phyloP scores from a whole-genome alignment of 331 rosid genomes.

The Phaseolus coccineus region DNA sequence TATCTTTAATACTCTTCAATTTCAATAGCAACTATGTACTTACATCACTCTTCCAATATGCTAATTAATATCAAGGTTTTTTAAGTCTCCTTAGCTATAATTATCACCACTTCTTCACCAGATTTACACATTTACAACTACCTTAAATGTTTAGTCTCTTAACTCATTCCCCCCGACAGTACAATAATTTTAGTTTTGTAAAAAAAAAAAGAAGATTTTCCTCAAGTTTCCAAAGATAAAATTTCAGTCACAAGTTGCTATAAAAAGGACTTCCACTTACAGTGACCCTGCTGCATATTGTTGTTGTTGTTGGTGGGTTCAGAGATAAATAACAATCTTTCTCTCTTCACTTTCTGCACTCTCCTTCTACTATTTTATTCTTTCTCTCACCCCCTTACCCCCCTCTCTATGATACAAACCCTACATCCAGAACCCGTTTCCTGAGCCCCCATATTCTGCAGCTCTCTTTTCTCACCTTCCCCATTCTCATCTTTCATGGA shows the following conservation, averaged over 20 bases:
- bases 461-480: slow-evolving; percentile 22
- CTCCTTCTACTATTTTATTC: slow-evolving; percentile 45
- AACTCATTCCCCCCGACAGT: not conserved
- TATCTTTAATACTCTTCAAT: no score
- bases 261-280: slow-evolving; percentile 65
- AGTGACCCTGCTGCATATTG: slow-evolving; percentile 41
- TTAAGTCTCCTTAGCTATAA: no score
- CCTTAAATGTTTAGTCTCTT: no score
- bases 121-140: no score
- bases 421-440: slow-evolving; percentile 32
- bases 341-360: slow-evolving; percentile 44
- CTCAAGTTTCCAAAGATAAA: slow-evolving; percentile 18
- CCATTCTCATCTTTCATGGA: slow-evolving; percentile 55
- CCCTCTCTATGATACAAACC: slow-evolving; percentile 50
- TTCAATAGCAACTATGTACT: no score
- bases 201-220: not conserved
- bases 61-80: no score
- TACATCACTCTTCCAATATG: no score
- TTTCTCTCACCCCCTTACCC: slow-evolving; percentile 47
- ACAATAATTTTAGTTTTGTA: not conserved
- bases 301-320: slow-evolving; percentile 54
- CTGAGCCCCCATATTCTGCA: slow-evolving; percentile 46
- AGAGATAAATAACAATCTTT: slow-evolving; percentile 45
- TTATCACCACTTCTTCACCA: no score
- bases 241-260: slow-evolving; percentile 51